Percentiles rank a stretch among this genome's conserved stretches.
Conservation (phyloP, 2,329 filamentous ascomycete genomes). For the Incumbomyces lentus region DNA sequence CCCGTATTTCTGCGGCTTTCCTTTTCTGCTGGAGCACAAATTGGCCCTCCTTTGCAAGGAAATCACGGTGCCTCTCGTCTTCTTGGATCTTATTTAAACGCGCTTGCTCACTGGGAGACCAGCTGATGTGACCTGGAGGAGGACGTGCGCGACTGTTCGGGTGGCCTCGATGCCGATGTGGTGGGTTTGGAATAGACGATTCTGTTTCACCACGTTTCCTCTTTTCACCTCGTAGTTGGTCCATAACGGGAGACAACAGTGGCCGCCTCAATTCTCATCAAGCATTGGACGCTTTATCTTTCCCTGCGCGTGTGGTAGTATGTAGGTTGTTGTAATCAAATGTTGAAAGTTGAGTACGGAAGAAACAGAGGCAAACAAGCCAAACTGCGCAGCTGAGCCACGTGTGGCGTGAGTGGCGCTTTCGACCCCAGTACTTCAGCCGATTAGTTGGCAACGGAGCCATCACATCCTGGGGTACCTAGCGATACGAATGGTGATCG, state of each 20-base stretch:
- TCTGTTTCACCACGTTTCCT: constrained; percentile 2
- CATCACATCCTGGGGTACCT: too few relatives aligned
- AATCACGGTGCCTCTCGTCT: constrained; percentile 68
- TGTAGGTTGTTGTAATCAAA: too few relatives aligned
- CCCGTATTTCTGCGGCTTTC: constrained; percentile 92
- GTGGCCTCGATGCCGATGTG: too few relatives aligned
- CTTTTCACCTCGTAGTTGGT: constrained; percentile 3
- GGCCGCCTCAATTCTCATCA: too few relatives aligned
- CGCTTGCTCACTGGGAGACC: constrained; percentile 32
- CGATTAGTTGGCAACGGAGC: too few relatives aligned
- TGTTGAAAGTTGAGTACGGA: not conserved
- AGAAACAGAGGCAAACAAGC: not conserved
- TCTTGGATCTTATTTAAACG: constrained; percentile 51
- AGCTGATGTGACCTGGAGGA: not conserved
- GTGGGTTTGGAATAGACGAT: not conserved
- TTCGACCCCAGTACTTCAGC: too few relatives aligned
- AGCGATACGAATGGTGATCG: too few relatives aligned
- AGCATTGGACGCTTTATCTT: too few relatives aligned
- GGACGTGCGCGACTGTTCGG: too few relatives aligned
- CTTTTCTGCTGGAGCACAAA: constrained; percentile 96
- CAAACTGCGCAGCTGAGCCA: too few relatives aligned
- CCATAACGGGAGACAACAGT: not conserved
- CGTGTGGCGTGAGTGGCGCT: too few relatives aligned
- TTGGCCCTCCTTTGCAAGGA: constrained; percentile 87
- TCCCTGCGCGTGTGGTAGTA: too few relatives aligned